Evolutionary conservation across 352 stramenopile species (phyloP), one percentile per base, ranked within the genome.

Genomic region (Globisporangium lucens): DNA sequence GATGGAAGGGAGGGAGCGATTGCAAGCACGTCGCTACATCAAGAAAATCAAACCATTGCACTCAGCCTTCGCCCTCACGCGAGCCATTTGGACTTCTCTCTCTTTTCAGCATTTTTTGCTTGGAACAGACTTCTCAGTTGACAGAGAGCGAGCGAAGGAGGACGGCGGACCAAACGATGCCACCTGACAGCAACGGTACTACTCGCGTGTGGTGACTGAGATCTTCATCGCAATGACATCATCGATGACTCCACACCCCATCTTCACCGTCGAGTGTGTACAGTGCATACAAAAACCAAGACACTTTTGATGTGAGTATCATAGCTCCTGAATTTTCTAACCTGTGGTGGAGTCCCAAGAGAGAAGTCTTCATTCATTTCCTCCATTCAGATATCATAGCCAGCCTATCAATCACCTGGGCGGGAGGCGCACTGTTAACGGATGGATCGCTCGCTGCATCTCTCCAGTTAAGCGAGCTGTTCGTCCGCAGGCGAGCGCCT

Each of bases 11-110:
- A 57, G 41, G 41, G 41, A 8, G 38, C 41, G 41, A 49, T 36
- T 57, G 24, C 47, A 17, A 55, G 6, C 52, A 17, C 52, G 24
- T 33, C 52, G 52, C 52, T 57, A 57, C 52, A 36, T 57, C 52
- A 57, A 57, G 52, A 15, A 57, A 57, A 57, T 17, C 12, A 10
- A 15, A 27, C 24, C 24, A 46, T n/a, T 12, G 24, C 51, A 35
- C 9, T 35, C 51, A 20, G 17, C 13, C 22, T 17, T 20, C 29
- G 12, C 51, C 15, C 8, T 56, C 22, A 56, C 24, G 24, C 22
- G 51, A 56, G n/a, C 13, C 22, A 56, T 49, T 20, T 3, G 15
- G 4, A 5, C 30, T 33, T 5, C 15, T n/a, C 15, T 49, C 41
- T 49, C 13, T 13, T n/a, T 49, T n/a, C 13, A 12, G 12, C 38